Evolutionary conservation across 2,329 filamentous ascomycete species (phyloP).

Genomic region (Penicillium sp.): DNA sequence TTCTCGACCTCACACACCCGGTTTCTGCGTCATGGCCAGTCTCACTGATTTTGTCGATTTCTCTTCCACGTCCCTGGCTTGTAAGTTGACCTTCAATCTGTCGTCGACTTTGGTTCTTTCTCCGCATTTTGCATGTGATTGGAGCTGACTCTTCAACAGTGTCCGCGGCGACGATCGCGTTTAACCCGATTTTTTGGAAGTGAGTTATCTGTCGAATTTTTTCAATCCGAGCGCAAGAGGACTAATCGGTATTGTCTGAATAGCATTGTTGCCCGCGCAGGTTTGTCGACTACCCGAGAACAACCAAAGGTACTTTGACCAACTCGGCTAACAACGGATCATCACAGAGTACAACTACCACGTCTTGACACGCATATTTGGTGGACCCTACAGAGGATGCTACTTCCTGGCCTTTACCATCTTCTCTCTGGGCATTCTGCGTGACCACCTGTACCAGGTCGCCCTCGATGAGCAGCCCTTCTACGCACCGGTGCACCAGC

Average conservation of each 20-base stretch:
- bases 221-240: not conserved
- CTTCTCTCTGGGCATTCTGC: slow-evolving; percentile 86
- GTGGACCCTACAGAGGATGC: slow-evolving; percentile 77
- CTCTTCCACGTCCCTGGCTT: slow-evolving; percentile 65
- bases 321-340: slow-evolving; percentile 15
- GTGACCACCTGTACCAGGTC: slow-evolving; percentile 84
- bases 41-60: slow-evolving; percentile 60
- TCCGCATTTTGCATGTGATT: slow-evolving; percentile 37
- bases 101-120: slow-evolving; percentile 9
- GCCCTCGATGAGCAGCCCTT: slow-evolving; percentile 77
- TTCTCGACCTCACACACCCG: slow-evolving; percentile 4
- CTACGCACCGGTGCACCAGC: slow-evolving; percentile 70
- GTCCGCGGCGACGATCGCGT: slow-evolving; percentile 78
- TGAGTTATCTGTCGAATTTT: slow-evolving; percentile 55
- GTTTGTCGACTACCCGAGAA: slow-evolving; percentile 50
- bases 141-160: slow-evolving; percentile 56
- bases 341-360: slow-evolving; percentile 84
- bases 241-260: slow-evolving; percentile 21
- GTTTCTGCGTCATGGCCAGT: slow-evolving; percentile 35
- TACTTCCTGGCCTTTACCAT: slow-evolving; percentile 87
- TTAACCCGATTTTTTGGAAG: slow-evolving; percentile 99
- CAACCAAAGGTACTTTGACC: slow-evolving; percentile 6
- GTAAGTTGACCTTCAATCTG: slow-evolving; percentile 52
- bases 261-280: slow-evolving; percentile 82
- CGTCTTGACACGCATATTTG: slow-evolving; percentile 83